Conservation (phyloP, 2,329 filamentous ascomycete genomes). For the Bipolaris zeicola region DNA sequence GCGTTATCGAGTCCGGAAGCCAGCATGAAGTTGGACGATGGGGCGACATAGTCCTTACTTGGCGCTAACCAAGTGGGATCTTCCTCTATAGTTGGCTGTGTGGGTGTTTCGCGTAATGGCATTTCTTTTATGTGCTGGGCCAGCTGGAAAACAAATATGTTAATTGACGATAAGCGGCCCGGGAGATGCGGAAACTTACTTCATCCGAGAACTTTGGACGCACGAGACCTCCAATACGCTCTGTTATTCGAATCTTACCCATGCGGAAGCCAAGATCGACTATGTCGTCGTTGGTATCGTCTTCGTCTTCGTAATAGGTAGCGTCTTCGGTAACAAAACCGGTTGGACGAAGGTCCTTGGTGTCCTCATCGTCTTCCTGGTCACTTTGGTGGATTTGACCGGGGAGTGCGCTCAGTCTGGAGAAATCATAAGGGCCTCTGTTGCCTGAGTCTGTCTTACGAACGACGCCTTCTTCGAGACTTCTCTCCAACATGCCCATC, state of each 20-base stretch:
- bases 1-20: conserved; percentile 54
- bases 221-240: conserved; percentile 74
- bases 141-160: conserved; percentile 27
- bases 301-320: conserved; percentile 68
- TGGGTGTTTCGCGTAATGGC: conserved; percentile 20
- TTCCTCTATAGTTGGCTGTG: conserved; percentile 18
- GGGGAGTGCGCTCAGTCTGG: conserved; percentile 21
- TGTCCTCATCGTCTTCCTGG: conserved; percentile 61
- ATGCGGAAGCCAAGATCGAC: conserved; percentile 74
- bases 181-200: conserved; percentile 50
- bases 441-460: conserved; percentile 43
- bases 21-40: conserved; percentile 71
- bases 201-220: conserved; percentile 73
- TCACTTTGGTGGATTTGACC: conserved; percentile 58
- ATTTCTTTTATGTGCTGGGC: conserved; percentile 38
- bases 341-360: conserved; percentile 65
- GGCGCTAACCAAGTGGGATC: conserved; percentile 63
- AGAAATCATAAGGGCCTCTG: conserved; percentile 1
- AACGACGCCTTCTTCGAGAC: conserved; percentile 71
- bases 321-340: conserved; percentile 68
- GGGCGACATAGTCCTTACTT: conserved; percentile 69
- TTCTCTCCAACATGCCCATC: conserved; percentile 72
- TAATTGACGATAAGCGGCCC: not conserved
- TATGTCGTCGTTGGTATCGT: conserved; percentile 69
- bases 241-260: conserved; percentile 73